Evolutionary conservation across 2,329 filamentous ascomycete species (phyloP), one percentile per base, ranked within the genome.

Genomic region (Myriosclerotinia duriaeana): DNA sequence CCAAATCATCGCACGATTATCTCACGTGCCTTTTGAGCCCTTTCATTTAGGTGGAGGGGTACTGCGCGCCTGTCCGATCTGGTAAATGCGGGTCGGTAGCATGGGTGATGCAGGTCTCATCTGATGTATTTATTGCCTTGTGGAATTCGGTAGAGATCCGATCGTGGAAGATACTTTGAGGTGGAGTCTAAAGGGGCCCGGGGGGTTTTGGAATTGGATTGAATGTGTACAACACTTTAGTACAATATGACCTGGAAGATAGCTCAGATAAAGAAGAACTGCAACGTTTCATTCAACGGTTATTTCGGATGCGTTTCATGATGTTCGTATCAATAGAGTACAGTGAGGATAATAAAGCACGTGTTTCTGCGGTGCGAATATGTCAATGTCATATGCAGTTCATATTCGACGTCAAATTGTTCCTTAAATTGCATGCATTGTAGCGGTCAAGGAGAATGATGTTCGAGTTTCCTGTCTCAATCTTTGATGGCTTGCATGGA

Each of bases 311-410:
- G 50, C 50, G 50, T 55, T 64, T 64, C 50, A 55, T 64, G 36
- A 50, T 7, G 20, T 36, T 7, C 30, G 20, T 22, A 48, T 48
- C 20, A 48, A 48, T n/a, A 38, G 55, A 44, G 44, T 50, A 60
- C 44, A 48, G 38, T 20, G 22, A 34, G 46, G 8, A 14, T 34
- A 34, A 50, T 50, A 26, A 50, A 26, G 46, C 58, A 61, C 58
- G 44, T 61, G 58, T 61, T 60, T 50, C 44, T 61, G 58, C 15
- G 5, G 30, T 61, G 58, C 30, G 46, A 17, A 61, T 46, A 60
- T 61, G 58, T 50, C 58, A 61, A 50, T 50, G 58, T 61, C 58
- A 61, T 50, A 61, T 60, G 42, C 56, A 59, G 17, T 44, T 44
- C 54, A 46, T 58, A 20, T 38, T 38, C 12, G n/a, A 48, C 5